Evolutionary conservation across 805 yeast genomes (phyloP).

Genomic region (Kodamaea laetipori): DNA sequence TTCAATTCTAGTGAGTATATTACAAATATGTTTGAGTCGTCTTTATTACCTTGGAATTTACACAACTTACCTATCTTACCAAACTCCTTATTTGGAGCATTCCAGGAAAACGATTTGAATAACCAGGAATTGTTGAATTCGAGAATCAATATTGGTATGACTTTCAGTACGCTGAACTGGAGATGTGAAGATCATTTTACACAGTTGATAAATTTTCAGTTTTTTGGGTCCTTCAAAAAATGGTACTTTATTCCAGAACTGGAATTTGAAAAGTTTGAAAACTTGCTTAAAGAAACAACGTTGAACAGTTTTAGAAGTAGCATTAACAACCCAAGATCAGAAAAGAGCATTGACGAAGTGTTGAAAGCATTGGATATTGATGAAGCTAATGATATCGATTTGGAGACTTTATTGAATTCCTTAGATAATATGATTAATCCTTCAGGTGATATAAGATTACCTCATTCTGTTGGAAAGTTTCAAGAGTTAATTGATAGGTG

Average conservation of each 20-base stretch:
- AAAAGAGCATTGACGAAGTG: slow-evolving; percentile 20
- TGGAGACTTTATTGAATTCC: slow-evolving; percentile 31
- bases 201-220: slow-evolving; percentile 53
- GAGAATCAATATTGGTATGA: slow-evolving; percentile 51
- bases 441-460: slow-evolving; percentile 30
- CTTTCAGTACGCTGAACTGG: slow-evolving; percentile 60
- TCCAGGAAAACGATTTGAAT: slow-evolving; percentile 44
- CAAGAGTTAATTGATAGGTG: slow-evolving; percentile 20
- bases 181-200: slow-evolving; percentile 60
- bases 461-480: slow-evolving; percentile 26
- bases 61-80: slow-evolving; percentile 54
- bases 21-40: slow-evolving; percentile 20
- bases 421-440: slow-evolving; percentile 36
- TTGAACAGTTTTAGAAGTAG: slow-evolving; percentile 12
- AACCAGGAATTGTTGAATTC: slow-evolving; percentile 49
- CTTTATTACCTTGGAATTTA: slow-evolving; percentile 57
- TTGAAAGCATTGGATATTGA: slow-evolving; percentile 2
- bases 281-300: slow-evolving; percentile 29
- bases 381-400: slow-evolving; percentile 16
- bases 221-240: slow-evolving; percentile 54
- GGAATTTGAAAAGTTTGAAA: slow-evolving; percentile 55
- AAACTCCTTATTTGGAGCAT: slow-evolving; percentile 48
- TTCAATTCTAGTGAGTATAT: slow-evolving; percentile 26
- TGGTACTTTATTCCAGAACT: slow-evolving; percentile 68
- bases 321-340: slow-evolving; percentile 20